Conservation (phyloP, 495 filamentous ascomycete species). For the Coniosporium apollinis region DNA sequence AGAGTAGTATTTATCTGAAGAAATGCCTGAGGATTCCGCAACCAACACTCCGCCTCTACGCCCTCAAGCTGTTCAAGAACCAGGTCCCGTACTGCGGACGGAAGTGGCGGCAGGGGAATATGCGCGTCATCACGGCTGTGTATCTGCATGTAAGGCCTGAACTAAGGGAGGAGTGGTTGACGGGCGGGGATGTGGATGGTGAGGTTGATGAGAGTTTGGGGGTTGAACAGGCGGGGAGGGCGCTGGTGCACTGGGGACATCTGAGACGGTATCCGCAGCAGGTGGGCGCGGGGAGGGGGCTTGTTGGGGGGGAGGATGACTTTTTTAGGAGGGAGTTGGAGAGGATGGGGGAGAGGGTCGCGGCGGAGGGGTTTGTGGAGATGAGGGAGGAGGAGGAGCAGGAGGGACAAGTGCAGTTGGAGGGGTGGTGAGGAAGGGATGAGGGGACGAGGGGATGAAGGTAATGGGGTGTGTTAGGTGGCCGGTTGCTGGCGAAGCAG, state of each 20-base stretch:
- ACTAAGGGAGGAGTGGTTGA: slow-evolving; percentile 87
- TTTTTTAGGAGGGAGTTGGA: slow-evolving; percentile 86
- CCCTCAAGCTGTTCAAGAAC: slow-evolving; percentile 93
- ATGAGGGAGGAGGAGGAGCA: slow-evolving; percentile 4
- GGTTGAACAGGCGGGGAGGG: slow-evolving; percentile 72
- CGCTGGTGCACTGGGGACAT: slow-evolving; percentile 86
- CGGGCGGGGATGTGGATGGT: slow-evolving; percentile 74
- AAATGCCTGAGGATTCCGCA: slow-evolving; percentile 85
- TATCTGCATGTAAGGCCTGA: slow-evolving; percentile 87
- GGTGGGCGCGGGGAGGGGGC: slow-evolving; percentile 49
- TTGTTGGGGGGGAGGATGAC: slow-evolving; percentile 64
- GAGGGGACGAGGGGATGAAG: too few relatives aligned
- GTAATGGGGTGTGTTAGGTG: too few relatives aligned
- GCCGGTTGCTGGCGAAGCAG: too few relatives aligned
- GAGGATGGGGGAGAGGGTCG: slow-evolving; percentile 36
- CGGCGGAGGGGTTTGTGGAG: slow-evolving; percentile 5
- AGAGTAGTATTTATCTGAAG: slow-evolving; percentile 72
- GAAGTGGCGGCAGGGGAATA: slow-evolving; percentile 95
- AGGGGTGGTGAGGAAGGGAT: slow-evolving; percentile 2
- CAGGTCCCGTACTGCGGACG: slow-evolving; percentile 95
- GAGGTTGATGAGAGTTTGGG: slow-evolving; percentile 87
- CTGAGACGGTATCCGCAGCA: slow-evolving; percentile 60
- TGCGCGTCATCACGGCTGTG: slow-evolving; percentile 94
- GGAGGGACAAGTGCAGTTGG: slow-evolving; percentile 1
- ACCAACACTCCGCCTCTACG: slow-evolving; percentile 73